Evolutionary conservation across 805 yeast species (phyloP).

Genomic region (Monosporozyma aquatica): DNA sequence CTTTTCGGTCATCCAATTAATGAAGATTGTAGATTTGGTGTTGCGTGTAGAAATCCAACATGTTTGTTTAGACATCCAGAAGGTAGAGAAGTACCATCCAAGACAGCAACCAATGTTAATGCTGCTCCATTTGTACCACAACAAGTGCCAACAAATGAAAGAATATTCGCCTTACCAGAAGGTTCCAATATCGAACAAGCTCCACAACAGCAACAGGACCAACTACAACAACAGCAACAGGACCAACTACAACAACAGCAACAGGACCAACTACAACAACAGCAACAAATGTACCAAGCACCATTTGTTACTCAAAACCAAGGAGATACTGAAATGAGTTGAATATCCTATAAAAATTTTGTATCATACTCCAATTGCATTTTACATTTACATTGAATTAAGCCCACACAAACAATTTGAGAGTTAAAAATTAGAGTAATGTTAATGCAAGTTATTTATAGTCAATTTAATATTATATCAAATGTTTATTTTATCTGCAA

Average conservation of each 20-base stretch:
- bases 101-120: slow-evolving; percentile 17
- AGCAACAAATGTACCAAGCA: slow-evolving; percentile 19
- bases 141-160: slow-evolving; percentile 38
- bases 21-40: slow-evolving; percentile 74
- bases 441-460: not conserved
- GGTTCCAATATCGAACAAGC: slow-evolving; percentile 65
- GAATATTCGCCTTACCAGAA: slow-evolving; percentile 73
- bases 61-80: slow-evolving; percentile 78
- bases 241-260: slow-evolving; percentile 17
- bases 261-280: too few relatives aligned
- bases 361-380: not conserved
- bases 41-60: slow-evolving; percentile 57
- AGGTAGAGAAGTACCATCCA: slow-evolving; percentile 43
- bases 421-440: too few relatives aligned
- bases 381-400: too few relatives aligned
- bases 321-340: slow-evolving; percentile 23
- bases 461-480: slow-evolving; percentile 1
- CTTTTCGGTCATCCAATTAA: slow-evolving; percentile 71
- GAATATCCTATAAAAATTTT: not conserved
- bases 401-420: too few relatives aligned
- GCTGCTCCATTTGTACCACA: slow-evolving; percentile 15
- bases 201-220: not conserved
- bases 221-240: slow-evolving; percentile 25
- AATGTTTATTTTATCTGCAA: slow-evolving; percentile 2
- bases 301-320: slow-evolving; percentile 18